phyloP scores from a whole-genome alignment of 1,284 basidiomycete genomes.

The Ganoderma boninense region DNA sequence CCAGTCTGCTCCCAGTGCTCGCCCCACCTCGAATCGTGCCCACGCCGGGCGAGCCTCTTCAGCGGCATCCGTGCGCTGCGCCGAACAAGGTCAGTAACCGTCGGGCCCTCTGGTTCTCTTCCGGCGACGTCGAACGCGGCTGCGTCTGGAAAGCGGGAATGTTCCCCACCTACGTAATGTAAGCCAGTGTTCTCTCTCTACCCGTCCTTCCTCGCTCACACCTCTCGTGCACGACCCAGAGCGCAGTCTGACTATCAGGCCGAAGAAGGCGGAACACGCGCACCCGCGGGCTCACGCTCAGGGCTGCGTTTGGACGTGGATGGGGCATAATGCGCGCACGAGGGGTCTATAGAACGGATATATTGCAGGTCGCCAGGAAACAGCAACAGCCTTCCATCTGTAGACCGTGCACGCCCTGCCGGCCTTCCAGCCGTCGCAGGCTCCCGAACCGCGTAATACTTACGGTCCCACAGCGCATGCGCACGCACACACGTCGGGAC shows the following conservation, averaged over 20 bases:
- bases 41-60: neutral
- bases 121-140: neutral
- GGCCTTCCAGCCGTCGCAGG: neutral
- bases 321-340: neutral
- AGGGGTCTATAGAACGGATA: constrained; percentile 4
- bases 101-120: neutral
- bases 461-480: neutral
- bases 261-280: neutral
- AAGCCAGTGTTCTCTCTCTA: neutral
- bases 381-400: constrained; percentile 7
- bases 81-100: neutral
- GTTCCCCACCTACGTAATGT: neutral
- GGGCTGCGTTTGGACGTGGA: neutral
- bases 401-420: neutral
- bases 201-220: neutral
- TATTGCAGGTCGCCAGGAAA: constrained; percentile 4
- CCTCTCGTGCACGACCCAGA: neutral
- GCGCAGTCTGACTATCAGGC: neutral
- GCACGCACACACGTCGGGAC: neutral
- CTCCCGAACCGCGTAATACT: neutral
- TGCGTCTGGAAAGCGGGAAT: neutral
- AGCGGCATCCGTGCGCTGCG: neutral
- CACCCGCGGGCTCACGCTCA: neutral
- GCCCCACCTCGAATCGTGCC: neutral
- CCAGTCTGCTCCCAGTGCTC: no score